Percentiles rank a stretch among this genome's conserved stretches.
These are phyloP conservation scores for Macrotyloma uniflorum DNA, from an alignment of 306 rosid genomes.

Conservation along the genomic window DNA sequence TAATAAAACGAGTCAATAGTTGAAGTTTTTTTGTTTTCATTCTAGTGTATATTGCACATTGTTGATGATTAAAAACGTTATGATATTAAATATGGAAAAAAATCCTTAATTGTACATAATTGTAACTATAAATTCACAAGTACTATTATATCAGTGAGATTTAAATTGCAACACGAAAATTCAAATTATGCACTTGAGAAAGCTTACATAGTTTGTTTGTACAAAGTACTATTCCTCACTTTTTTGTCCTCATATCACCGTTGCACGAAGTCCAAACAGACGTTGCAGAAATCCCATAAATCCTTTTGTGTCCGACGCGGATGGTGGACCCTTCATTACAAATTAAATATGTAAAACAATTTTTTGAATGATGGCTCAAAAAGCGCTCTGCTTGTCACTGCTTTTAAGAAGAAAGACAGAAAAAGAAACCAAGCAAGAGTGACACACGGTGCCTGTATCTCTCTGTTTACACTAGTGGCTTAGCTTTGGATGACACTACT, in stretches of 20 bases:
- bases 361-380: background rate
- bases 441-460: background rate
- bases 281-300: background rate
- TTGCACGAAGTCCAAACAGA: background rate
- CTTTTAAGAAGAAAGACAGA: slow-evolving; percentile 28
- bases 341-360: background rate
- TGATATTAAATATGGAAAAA: background rate
- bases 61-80: background rate
- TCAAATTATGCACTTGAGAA: background rate
- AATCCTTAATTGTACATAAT: background rate
- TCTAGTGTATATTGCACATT: too few relatives aligned
- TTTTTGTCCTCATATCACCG: background rate
- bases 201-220: background rate
- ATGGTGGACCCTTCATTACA: slow-evolving; percentile 27
- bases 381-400: background rate
- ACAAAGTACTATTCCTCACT: background rate
- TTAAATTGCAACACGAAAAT: background rate
- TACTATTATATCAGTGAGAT: background rate
- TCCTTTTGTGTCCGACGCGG: background rate
- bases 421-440: background rate
- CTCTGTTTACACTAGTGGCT: background rate
- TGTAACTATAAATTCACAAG: background rate
- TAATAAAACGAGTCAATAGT: background rate
- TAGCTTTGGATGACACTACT: slow-evolving; percentile 5
- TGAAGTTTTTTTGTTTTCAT: background rate